phyloP scores from a whole-genome alignment of 139 green algal species.

The Ulvella scutata region DNA sequence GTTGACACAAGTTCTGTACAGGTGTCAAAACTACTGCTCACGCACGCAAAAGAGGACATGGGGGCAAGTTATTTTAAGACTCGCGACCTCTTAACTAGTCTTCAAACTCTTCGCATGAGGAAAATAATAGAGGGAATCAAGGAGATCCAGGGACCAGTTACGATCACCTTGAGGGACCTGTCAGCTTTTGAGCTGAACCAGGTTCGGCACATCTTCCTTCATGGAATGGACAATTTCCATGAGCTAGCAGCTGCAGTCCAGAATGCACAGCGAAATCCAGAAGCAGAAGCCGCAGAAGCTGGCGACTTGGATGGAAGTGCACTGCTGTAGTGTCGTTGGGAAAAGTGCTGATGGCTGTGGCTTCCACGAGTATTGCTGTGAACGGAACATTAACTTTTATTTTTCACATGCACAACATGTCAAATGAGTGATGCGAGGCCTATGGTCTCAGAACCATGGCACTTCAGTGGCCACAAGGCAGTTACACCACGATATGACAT shows the following conservation, averaged over 20 bases:
- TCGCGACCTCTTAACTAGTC: background rate
- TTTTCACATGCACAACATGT: too few species aligned
- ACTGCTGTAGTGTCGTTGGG: background rate
- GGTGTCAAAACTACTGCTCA: background rate
- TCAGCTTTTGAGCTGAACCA: background rate
- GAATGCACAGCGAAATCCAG: too few species aligned
- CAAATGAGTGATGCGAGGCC: too few species aligned
- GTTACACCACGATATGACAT: too few species aligned
- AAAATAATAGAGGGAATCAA: background rate
- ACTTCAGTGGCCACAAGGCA: too few species aligned
- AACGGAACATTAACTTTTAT: too few species aligned
- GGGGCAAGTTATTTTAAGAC: slow-evolving; percentile 1
- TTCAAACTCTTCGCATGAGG: background rate
- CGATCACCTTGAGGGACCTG: background rate
- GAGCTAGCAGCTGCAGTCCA: background rate
- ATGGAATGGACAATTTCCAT: background rate
- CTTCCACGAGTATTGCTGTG: background rate
- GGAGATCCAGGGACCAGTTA: background rate
- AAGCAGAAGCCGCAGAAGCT: background rate
- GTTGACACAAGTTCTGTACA: background rate
- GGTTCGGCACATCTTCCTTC: background rate
- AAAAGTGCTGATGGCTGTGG: background rate
- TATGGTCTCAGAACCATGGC: too few species aligned
- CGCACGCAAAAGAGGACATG: background rate
- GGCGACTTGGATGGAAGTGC: background rate